Conservation (phyloP, 306 rosid species). For the Hylodesmum podocarpum region DNA sequence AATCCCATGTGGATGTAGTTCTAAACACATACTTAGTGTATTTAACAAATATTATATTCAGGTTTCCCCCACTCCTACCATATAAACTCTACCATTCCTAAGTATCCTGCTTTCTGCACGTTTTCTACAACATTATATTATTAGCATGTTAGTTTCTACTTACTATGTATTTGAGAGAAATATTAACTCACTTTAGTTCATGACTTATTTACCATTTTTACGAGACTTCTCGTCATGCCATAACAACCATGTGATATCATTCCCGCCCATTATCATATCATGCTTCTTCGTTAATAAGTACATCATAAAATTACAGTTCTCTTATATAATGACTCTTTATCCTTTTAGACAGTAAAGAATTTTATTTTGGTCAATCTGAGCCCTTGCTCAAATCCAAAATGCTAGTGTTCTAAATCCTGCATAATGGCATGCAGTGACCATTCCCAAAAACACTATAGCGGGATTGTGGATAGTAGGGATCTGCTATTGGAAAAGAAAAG, state of each 20-base stretch:
- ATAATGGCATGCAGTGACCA: too few relatives aligned
- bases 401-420: too few relatives aligned
- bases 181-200: not conserved
- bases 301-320: not conserved
- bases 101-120: not conserved
- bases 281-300: not conserved
- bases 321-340: not conserved
- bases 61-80: not conserved
- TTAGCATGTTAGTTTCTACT: not conserved
- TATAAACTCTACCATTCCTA: not conserved
- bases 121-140: not conserved
- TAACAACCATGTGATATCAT: not conserved
- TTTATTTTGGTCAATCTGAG: not conserved
- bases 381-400: not conserved
- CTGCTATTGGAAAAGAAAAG: too few relatives aligned
- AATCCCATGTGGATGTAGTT: not conserved
- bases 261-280: not conserved
- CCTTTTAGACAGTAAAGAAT: not conserved
- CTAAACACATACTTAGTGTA: not conserved
- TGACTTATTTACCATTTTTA: not conserved
- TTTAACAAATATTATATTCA: not conserved
- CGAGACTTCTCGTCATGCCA: not conserved
- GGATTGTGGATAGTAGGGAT: too few relatives aligned
- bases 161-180: not conserved
- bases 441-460: too few relatives aligned